These are phyloP conservation scores for Neohortaea acidophila DNA, from an alignment of 495 filamentous ascomycete genomes.

Conservation along the genomic window DNA sequence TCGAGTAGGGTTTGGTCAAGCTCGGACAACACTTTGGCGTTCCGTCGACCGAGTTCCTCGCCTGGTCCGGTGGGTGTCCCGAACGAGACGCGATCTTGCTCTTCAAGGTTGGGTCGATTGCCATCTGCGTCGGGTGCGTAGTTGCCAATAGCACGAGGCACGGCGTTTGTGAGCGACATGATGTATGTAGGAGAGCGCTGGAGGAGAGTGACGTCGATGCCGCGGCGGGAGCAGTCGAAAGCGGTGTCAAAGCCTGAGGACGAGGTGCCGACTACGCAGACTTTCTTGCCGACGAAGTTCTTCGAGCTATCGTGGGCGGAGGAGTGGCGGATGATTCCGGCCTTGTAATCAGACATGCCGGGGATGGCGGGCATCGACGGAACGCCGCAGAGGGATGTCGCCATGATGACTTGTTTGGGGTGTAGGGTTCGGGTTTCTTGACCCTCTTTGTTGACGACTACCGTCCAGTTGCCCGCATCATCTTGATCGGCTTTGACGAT, in stretches of 20 bases:
- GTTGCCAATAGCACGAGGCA: conserved; percentile 39
- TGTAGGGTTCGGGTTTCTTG: conserved; percentile 44
- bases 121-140: conserved; percentile 50
- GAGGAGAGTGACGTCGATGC: conserved; percentile 70
- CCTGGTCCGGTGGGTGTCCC: conserved; percentile 47
- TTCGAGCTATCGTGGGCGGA: conserved; percentile 43
- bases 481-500: conserved; percentile 41
- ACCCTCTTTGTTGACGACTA: conserved; percentile 39
- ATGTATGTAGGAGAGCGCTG: conserved; percentile 66
- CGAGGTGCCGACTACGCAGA: conserved; percentile 62
- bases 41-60: conserved; percentile 36
- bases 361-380: conserved; percentile 47
- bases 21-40: conserved; percentile 35
- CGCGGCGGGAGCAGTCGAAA: conserved; percentile 66
- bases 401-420: conserved; percentile 51
- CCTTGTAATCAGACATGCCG: conserved; percentile 47
- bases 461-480: conserved; percentile 41
- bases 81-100: conserved; percentile 40
- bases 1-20: conserved; percentile 37
- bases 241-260: conserved; percentile 75
- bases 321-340: conserved; percentile 48
- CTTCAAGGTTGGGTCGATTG: conserved; percentile 45
- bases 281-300: conserved; percentile 45
- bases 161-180: conserved; percentile 39
- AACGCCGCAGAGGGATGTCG: conserved; percentile 61